Base-by-base conservation (phyloP, 805 yeast genomes). In the Saccharomycopsis lassenensis region DNA sequence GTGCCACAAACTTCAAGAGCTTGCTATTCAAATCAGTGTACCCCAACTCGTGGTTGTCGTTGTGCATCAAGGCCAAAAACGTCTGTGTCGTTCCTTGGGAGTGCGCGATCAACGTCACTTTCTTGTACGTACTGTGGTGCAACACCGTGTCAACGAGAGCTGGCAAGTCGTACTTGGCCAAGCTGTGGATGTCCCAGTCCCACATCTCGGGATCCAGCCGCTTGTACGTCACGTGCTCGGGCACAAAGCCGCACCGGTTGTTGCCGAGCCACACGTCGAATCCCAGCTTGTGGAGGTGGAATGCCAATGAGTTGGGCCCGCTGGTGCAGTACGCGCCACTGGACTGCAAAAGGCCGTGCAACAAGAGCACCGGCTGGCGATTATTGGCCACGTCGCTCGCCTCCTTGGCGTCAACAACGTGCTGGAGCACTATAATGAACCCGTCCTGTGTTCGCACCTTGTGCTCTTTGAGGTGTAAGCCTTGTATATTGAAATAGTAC, bases 1-100 rank as follows among this genome's bases (percentile, higher is more conserved):
- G 57, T 0, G 89, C 83, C 20, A 83, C 63, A 50, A 84, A 83
- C 36, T 70, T 66, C 37, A 76, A 77, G 14, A 89, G 55, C 43
- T 74, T 76, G 3, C 61, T 57, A 31, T 74, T 72, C 25, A 72
- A 46, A n/a, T n/a, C n/a, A n/a, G n/a, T n/a, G n/a, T n/a, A n/a
- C n/a, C n/a, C n/a, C n/a, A n/a, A n/a, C n/a, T n/a, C 11, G 56
- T 55, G 35, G 69, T 63, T 21, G 52, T 28, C 24, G 18, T 32
- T 29, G 22, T 16, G 23, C 10, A 79, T 67, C 24, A 91, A 59
- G 32, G 85, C 71, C 48, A 81, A 59, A 37, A 85, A 79, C 1
- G 80, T 67, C 55, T 87, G 95, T 0, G 95, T 74, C 2, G 95
- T 86, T 1, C 97, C 97, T 57, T 91, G 97, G 11, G 94, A 83